A percentile compares a stretch with the other conserved stretches of the same genome.
phyloP scores from a whole-genome alignment of 306 rosid species.

The Senna tora region DNA sequence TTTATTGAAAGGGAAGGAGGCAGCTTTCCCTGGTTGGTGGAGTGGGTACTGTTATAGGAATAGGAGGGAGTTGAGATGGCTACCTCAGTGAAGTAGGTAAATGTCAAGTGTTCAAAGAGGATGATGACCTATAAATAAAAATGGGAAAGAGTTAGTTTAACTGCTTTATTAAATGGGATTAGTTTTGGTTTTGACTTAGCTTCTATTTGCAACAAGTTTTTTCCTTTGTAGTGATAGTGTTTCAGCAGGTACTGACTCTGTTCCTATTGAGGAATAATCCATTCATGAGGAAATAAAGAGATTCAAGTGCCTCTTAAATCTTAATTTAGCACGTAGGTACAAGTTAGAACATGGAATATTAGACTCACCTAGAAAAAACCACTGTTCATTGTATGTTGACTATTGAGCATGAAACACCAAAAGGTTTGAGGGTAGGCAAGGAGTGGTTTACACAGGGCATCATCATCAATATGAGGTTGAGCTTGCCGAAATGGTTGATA shows the following conservation, averaged over 20 bases:
- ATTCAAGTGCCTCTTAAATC: neutral
- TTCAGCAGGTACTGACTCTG: neutral
- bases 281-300: neutral
- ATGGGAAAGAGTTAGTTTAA: slow-evolving; percentile 36
- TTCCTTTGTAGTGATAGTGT: neutral
- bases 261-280: neutral
- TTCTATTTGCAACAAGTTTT: neutral
- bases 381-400: neutral
- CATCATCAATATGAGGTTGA: slow-evolving; percentile 6
- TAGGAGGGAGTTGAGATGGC: slow-evolving; percentile 38
- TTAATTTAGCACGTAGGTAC: neutral
- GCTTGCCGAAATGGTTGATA: slow-evolving; percentile 2
- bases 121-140: slow-evolving; percentile 24
- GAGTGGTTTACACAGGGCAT: neutral
- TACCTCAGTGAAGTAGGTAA: slow-evolving; percentile 39
- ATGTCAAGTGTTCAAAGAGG: slow-evolving; percentile 6
- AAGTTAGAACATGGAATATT: neutral
- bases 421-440: neutral
- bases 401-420: neutral
- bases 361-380: slow-evolving; percentile 24
- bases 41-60: slow-evolving; percentile 35
- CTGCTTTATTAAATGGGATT: slow-evolving; percentile 30
- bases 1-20: slow-evolving; percentile 9
- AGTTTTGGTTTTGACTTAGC: slow-evolving; percentile 23
- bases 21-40: slow-evolving; percentile 38